Evolutionary conservation across 1,284 basidiomycete genomes (phyloP).

Genomic region (Rhodofomes roseus): DNA sequence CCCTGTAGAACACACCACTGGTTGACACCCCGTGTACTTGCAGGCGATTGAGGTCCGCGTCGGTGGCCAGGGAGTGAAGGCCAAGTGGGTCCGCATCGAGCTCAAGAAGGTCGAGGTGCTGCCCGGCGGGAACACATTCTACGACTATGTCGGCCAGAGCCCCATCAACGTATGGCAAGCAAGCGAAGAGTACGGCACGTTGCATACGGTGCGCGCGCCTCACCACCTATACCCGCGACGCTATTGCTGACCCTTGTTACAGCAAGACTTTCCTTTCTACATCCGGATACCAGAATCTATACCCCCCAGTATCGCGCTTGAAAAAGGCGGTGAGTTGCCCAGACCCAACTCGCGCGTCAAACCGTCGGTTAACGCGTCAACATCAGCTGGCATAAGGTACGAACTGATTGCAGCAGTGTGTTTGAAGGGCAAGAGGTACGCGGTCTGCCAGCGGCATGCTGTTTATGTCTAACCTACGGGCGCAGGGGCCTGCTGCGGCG

Average conservation of each 20-base stretch:
- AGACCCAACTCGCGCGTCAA: constrained; percentile 1
- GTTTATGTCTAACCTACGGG: not conserved
- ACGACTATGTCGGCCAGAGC: constrained; percentile 68
- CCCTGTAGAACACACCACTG: not conserved
- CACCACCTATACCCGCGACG: not conserved
- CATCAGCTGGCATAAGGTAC: constrained; percentile 72
- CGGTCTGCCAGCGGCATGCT: constrained; percentile 4
- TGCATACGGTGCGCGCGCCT: constrained; percentile 60
- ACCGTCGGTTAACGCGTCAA: not conserved
- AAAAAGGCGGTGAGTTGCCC: constrained; percentile 54
- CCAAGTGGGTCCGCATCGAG: constrained; percentile 86
- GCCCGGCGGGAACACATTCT: constrained; percentile 72
- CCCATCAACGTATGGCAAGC: constrained; percentile 70
- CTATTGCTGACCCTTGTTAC: constrained; percentile 5
- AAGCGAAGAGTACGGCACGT: constrained; percentile 64
- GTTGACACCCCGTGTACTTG: not conserved
- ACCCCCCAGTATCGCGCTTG: constrained; percentile 75
- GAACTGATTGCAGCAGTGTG: constrained; percentile 83
- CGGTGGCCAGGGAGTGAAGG: constrained; percentile 73
- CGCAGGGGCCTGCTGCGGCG: constrained; percentile 72
- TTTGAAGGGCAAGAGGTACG: constrained; percentile 77
- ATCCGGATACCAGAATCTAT: constrained; percentile 85
- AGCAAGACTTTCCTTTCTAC: constrained; percentile 77
- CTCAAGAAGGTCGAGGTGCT: constrained; percentile 82
- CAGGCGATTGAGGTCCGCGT: constrained; percentile 82